Base-by-base conservation (phyloP, 2,329 filamentous ascomycete genomes). In the Fusarium transvaalense region DNA sequence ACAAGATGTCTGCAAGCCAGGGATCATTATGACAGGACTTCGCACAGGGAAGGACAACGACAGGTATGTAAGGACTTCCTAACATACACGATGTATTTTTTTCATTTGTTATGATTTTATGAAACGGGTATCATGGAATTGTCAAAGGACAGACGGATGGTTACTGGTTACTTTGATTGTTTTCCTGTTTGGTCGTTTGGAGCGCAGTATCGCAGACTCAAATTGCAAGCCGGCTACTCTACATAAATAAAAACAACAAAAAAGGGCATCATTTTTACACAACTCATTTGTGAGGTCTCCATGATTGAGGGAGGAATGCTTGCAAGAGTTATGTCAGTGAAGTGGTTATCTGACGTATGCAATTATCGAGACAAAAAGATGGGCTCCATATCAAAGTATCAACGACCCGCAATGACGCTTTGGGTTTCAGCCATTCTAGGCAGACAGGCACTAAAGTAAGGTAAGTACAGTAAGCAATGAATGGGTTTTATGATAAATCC, bases 381-480 rank as follows among this genome's bases (percentile, higher is more conserved):
- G n/a, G n/a, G n/a, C 27, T 29, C 27, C 27, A 9, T 14, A 31
- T 35, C 21, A 25, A 58, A n/a, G n/a, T n/a, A n/a, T n/a, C n/a
- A n/a, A n/a, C n/a, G 58, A 58, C 58, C 61, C 59, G 45, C 61
- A 58, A 64, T 64, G 61, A 64, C 59, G 52, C 52, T 52, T 19
- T 37, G 31, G 23, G 32, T 35, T 15, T 12, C 27, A 46, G 43
- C 5, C 38, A 27, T 31, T 31, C 48, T 37, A 27, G 46, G 46
- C 46, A 50, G 32, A 37, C 21, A 19, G 17, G 9, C 39, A 17
- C 39, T 39, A 39, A 17, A 14, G 25, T 10, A 25, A 21, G 14
- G 29, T 42, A 55, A 32, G 38, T 19, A 27, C 7, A 61, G 39
- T 55, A 25, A 61, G 41, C 35, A 54, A 34, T 32, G 19, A 15